Percentiles rank a stretch among this genome's conserved stretches.
phyloP scores from a whole-genome alignment of 2,329 filamentous ascomycete genomes.

The Fusarium humuli region DNA sequence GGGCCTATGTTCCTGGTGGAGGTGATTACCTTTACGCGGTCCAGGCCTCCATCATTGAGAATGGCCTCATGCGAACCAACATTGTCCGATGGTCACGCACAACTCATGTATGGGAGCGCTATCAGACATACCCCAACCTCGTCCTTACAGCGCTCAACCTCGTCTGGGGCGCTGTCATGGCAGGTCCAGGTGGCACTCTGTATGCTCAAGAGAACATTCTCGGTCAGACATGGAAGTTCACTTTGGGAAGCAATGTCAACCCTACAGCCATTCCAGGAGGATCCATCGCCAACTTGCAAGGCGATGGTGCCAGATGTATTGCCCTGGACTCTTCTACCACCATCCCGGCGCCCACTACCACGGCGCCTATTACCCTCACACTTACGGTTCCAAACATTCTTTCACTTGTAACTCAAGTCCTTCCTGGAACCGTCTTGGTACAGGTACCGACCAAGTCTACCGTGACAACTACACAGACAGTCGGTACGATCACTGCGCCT shows the following conservation, averaged over 20 bases:
- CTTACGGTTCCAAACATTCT: not conserved
- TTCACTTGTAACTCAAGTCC: not conserved
- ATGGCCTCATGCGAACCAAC: constrained; percentile 13
- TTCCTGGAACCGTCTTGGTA: constrained; percentile 19
- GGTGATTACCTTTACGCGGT: constrained; percentile 12
- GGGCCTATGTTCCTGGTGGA: constrained; percentile 9
- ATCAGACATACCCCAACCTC: constrained; percentile 10
- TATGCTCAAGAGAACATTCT: constrained; percentile 10
- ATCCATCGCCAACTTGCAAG: not conserved
- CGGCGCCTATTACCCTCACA: not conserved
- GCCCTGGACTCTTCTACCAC: not conserved
- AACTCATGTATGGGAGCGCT: constrained; percentile 14
- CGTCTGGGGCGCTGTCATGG: constrained; percentile 2
- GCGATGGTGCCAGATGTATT: constrained; percentile 7
- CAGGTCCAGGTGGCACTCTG: not conserved
- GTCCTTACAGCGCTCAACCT: constrained; percentile 8
- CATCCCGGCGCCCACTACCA: not conserved
- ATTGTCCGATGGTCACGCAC: constrained; percentile 23
- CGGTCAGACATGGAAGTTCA: constrained; percentile 11
- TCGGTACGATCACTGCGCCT: not conserved
- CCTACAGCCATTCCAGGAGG: not conserved
- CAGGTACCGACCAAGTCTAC: constrained; percentile 12
- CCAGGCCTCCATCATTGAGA: constrained; percentile 3
- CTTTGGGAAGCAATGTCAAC: not conserved
- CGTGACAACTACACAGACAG: constrained; percentile 10